Percentiles rank a stretch among this genome's conserved stretches.
These are phyloP conservation scores for Fomitopsis pulvina DNA, from an alignment of 768 basidiomycete genomes.

Conservation along the genomic window DNA sequence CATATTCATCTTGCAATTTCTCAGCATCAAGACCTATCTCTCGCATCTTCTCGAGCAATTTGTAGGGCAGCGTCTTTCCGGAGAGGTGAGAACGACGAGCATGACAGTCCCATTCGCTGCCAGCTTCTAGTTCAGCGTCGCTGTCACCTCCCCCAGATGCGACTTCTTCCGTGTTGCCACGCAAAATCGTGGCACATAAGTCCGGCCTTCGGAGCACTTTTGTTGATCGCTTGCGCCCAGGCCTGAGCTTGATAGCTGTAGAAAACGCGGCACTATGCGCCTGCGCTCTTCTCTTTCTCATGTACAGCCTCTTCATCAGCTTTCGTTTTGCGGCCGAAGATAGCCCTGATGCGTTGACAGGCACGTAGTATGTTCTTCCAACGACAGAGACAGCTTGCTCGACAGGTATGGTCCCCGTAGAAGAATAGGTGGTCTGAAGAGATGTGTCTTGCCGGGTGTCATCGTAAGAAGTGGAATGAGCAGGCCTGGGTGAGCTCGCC, in stretches of 20 bases:
- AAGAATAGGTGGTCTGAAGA: no score
- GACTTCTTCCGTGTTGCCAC: slow-evolving; percentile 6
- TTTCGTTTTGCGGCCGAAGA: slow-evolving; percentile 48
- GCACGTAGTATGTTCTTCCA: no score
- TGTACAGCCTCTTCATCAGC: slow-evolving; percentile 58
- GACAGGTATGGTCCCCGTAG: no score
- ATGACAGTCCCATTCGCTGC: slow-evolving; percentile 9
- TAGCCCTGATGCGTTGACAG: slow-evolving; percentile 19
- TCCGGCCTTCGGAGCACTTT: background rate
- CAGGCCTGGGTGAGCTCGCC: background rate
- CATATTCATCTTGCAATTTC: slow-evolving; percentile 33
- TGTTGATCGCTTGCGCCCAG: slow-evolving; percentile 27
- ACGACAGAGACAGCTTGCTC: no score
- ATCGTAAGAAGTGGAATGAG: background rate
- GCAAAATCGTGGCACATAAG: background rate
- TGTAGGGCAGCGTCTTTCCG: slow-evolving; percentile 41
- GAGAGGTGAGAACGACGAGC: slow-evolving; percentile 19
- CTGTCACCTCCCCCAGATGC: background rate
- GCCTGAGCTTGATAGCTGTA: slow-evolving; percentile 30
- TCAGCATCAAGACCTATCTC: slow-evolving; percentile 39
- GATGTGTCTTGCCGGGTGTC: no score
- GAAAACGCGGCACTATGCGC: slow-evolving; percentile 29
- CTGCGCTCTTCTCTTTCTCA: slow-evolving; percentile 64
- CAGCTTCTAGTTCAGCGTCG: background rate
- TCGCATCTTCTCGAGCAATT: slow-evolving; percentile 34